Evolutionary conservation across 345 rosid genomes (phyloP).

Genomic region (Brassica incana): DNA sequence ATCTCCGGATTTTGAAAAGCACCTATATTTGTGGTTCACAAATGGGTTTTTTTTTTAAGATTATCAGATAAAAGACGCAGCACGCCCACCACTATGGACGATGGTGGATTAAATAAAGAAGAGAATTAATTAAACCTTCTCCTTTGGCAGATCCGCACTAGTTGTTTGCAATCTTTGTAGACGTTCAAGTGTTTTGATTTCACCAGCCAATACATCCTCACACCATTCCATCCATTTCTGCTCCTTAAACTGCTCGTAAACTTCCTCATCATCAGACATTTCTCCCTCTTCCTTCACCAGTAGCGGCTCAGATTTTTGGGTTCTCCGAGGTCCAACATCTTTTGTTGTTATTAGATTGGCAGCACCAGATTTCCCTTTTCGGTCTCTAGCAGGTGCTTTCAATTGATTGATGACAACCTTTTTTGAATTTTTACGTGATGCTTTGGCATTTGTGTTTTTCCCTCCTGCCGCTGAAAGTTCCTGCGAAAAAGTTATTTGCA

Average conservation of each 20-base stretch:
- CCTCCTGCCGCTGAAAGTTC: slow-evolving; percentile 85
- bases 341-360: slow-evolving; percentile 41
- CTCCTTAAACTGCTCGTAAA: slow-evolving; percentile 95
- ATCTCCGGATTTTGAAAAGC: slow-evolving; percentile 86
- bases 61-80: background rate
- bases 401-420: slow-evolving; percentile 60
- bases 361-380: slow-evolving; percentile 57
- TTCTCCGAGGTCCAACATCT: slow-evolving; percentile 57
- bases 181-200: slow-evolving; percentile 79
- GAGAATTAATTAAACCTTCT: slow-evolving; percentile 49
- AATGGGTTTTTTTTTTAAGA: background rate
- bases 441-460: slow-evolving; percentile 63
- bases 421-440: slow-evolving; percentile 67
- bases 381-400: slow-evolving; percentile 50
- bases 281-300: slow-evolving; percentile 97
- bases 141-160: slow-evolving; percentile 97
- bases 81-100: background rate
- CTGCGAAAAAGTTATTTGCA: slow-evolving; percentile 39
- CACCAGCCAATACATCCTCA: slow-evolving; percentile 83
- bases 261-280: slow-evolving; percentile 95
- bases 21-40: slow-evolving; percentile 57
- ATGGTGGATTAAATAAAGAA: background rate
- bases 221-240: slow-evolving; percentile 99
- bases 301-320: slow-evolving; percentile 60
- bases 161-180: slow-evolving; percentile 85